Evolutionary conservation across 2,329 filamentous ascomycete genomes (phyloP).

Genomic region (Cladophialophora exuberans): DNA sequence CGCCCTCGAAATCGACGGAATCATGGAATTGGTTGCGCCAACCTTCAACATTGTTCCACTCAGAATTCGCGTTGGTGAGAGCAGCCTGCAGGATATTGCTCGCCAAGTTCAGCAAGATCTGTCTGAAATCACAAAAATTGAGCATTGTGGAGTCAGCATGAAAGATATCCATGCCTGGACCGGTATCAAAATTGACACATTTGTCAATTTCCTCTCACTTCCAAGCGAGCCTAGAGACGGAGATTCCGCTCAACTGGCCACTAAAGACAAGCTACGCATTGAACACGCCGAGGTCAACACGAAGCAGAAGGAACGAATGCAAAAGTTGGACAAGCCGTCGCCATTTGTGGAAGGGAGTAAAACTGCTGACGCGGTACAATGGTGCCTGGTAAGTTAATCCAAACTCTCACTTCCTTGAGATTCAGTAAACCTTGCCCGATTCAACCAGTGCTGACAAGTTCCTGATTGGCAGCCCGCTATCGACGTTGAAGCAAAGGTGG

Average conservation of each 20-base stretch:
- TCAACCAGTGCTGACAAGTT: slow-evolving; percentile 2
- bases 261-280: slow-evolving; percentile 5
- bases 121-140: slow-evolving; percentile 58
- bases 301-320: neutral
- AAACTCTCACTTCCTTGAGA: neutral
- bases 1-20: slow-evolving; percentile 53
- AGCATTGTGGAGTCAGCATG: slow-evolving; percentile 64
- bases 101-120: slow-evolving; percentile 69
- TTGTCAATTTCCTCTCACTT: slow-evolving; percentile 78
- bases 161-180: slow-evolving; percentile 78
- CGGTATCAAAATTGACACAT: slow-evolving; percentile 68
- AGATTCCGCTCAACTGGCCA: neutral
- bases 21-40: slow-evolving; percentile 62
- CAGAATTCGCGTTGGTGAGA: slow-evolving; percentile 49
- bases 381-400: slow-evolving; percentile 30
- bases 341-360: slow-evolving; percentile 20
- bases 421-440: no score
- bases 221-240: slow-evolving; percentile 37
- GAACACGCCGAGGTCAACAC: slow-evolving; percentile 13
- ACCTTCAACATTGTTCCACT: slow-evolving; percentile 81
- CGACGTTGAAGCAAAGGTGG: slow-evolving; percentile 59
- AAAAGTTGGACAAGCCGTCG: slow-evolving; percentile 11
- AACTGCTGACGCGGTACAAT: slow-evolving; percentile 3
- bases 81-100: slow-evolving; percentile 57
- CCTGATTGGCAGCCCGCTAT: slow-evolving; percentile 49